Base-by-base conservation (phyloP, 257 asterid species). In the Solanum chmielewskii region DNA sequence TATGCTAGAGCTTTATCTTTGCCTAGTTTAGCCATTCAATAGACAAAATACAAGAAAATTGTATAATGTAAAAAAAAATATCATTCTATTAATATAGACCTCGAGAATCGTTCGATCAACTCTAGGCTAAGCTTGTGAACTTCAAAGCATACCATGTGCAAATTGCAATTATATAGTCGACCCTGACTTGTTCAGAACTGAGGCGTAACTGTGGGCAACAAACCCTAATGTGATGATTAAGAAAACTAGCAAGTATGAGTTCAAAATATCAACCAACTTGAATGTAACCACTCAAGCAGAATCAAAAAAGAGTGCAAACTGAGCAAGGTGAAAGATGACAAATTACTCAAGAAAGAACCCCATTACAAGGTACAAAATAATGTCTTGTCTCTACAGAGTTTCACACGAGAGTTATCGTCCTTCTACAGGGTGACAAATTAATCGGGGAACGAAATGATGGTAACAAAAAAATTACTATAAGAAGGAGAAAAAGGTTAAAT, bases 1-100 rank as follows among this genome's bases (percentile, higher is more conserved):
- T 95, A 91, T 89, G 90, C 91, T 39, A 93, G 89, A 91, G 92
- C 98, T 74, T 77, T 91, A 8, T 89, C 93, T 9, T 2, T 81
- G 16, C 90, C 91, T 73, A 44, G 56, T 76, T 86, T 88, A 33
- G 86, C 90, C 47, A 86, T 89, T 25, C 88, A 75, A 6, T 89
- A 87, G 73, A 71, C 23, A 25, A n/a, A 39, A 68, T 5, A 66
- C 35, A 64, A 39, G 41, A 66, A 42, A 47, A 4, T n/a, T 66
- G 66, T 27, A 1, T 14, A 41, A 41, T 29, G 44, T 18, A 31
- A 29, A 81, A 21, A 21, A 31, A 80, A 6, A 5, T 47, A 78
- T 27, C 16, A 42, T 8, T 45, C 9, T 77, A 77, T 25, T 25
- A 44, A 78, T 44, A 77, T 14, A 44, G 15, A 31, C 45, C 45